Conservation (phyloP, 768 basidiomycete genomes). For the Agaricus bisporus region DNA sequence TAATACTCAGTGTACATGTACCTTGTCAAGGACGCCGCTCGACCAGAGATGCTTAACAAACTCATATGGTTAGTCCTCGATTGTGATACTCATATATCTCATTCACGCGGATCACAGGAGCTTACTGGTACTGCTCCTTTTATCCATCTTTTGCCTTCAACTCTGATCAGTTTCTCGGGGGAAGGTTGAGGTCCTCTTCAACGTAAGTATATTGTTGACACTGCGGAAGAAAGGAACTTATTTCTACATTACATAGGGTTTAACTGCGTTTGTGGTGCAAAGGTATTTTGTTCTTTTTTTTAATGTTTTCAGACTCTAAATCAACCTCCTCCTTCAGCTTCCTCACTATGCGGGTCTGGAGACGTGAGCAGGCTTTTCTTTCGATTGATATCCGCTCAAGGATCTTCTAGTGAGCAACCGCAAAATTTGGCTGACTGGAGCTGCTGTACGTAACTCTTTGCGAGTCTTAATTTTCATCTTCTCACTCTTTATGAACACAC, state of each 20-base stretch:
- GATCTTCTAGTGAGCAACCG: slow-evolving; percentile 35
- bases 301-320: not conserved
- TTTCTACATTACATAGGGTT: slow-evolving; percentile 23
- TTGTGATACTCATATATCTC: not conserved
- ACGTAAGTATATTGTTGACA: slow-evolving; percentile 22
- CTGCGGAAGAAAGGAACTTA: not conserved
- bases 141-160: not conserved
- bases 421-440: slow-evolving; percentile 26
- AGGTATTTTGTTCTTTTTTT: slow-evolving; percentile 19
- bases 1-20: slow-evolving; percentile 42
- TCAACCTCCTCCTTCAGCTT: slow-evolving; percentile 25
- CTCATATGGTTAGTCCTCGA: slow-evolving; percentile 35
- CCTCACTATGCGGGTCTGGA: slow-evolving; percentile 38
- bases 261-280: slow-evolving; percentile 46
- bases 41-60: slow-evolving; percentile 18
- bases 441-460: slow-evolving; percentile 23
- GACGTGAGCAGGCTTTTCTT: slow-evolving; percentile 25
- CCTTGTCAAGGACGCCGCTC: slow-evolving; percentile 34
- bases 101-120: slow-evolving; percentile 22
- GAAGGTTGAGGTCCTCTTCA: slow-evolving; percentile 45
- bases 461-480: not conserved
- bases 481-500: not conserved
- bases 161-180: not conserved
- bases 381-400: not conserved
- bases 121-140: slow-evolving; percentile 23